These are phyloP conservation scores for Cyclotella distinguenda DNA, from an alignment of 108 stramenopile species.

Conservation along the genomic window DNA sequence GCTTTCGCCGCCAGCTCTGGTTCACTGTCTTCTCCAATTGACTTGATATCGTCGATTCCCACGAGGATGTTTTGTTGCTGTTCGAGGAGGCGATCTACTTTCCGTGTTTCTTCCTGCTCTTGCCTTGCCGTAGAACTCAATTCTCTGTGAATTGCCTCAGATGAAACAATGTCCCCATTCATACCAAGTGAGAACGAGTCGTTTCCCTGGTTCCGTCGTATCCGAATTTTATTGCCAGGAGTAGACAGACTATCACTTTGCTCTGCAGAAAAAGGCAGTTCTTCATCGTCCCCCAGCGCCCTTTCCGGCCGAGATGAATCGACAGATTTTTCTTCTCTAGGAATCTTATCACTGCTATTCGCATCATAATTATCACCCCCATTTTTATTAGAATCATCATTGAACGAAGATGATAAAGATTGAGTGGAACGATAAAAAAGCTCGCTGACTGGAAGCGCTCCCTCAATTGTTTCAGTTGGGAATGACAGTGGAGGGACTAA, in stretches of 20 bases:
- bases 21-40: neutral
- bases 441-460: constrained; percentile 76
- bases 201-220: constrained; percentile 37
- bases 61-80: constrained; percentile 5
- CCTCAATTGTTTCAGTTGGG: constrained; percentile 52
- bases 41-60: neutral
- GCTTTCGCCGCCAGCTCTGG: neutral
- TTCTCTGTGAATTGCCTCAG: constrained; percentile 30
- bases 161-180: constrained; percentile 4
- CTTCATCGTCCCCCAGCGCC: constrained; percentile 44
- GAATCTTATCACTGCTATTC: neutral
- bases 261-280: constrained; percentile 51
- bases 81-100: constrained; percentile 9
- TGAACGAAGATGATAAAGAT: constrained; percentile 18
- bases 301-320: constrained; percentile 4
- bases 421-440: constrained; percentile 73
- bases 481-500: constrained; percentile 3
- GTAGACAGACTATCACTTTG: constrained; percentile 46
- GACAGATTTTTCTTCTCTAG: neutral
- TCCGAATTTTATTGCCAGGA: constrained; percentile 48
- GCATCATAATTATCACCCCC: neutral
- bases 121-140: constrained; percentile 31
- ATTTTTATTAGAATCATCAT: neutral
- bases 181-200: constrained; percentile 2
- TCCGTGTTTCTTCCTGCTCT: constrained; percentile 30